These are phyloP conservation scores for Penicillium brasilianum DNA, from an alignment of 2,329 filamentous ascomycete species.

Conservation along the genomic window DNA sequence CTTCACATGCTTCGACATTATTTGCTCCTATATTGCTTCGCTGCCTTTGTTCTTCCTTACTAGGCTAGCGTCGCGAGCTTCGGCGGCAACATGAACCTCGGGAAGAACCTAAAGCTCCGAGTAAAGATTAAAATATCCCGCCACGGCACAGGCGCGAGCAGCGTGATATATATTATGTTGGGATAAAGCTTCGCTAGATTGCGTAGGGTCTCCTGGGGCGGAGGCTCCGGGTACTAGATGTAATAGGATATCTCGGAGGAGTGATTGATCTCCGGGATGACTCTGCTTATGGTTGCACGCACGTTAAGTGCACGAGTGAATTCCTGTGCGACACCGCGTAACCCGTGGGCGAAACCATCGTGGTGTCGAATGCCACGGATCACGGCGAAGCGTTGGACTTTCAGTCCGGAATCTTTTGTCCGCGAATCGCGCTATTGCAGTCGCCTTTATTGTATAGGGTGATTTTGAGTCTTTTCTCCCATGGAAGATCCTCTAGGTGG, in stretches of 20 bases:
- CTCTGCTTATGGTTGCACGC: constrained; percentile 21
- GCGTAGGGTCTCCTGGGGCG: constrained; percentile 14
- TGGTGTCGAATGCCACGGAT: constrained; percentile 18
- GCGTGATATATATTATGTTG: constrained; percentile 46
- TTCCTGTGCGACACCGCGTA: constrained; percentile 12
- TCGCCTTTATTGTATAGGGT: constrained; percentile 6
- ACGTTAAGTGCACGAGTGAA: constrained; percentile 20
- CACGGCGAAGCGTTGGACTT: constrained; percentile 3
- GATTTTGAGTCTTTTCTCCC: constrained; percentile 5
- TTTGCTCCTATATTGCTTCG: constrained; percentile 36
- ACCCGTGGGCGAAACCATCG: constrained; percentile 9
- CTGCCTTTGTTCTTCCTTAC: constrained; percentile 19
- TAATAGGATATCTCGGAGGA: constrained; percentile 19
- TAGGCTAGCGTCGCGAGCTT: constrained; percentile 41
- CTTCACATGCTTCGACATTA: constrained; percentile 35
- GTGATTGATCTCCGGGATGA: constrained; percentile 13
- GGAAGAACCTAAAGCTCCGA: constrained; percentile 46
- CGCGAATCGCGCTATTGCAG: constrained; percentile 13
- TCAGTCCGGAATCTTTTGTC: neutral
- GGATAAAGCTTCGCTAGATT: constrained; percentile 19
- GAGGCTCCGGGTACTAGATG: constrained; percentile 20
- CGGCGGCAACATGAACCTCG: constrained; percentile 49
- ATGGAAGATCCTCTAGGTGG: constrained; percentile 7
- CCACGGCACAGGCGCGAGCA: constrained; percentile 49
- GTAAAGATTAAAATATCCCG: constrained; percentile 45